Evolutionary conservation across 176 grass and related monocot species (phyloP).

Genomic region (Oryza nivara): DNA sequence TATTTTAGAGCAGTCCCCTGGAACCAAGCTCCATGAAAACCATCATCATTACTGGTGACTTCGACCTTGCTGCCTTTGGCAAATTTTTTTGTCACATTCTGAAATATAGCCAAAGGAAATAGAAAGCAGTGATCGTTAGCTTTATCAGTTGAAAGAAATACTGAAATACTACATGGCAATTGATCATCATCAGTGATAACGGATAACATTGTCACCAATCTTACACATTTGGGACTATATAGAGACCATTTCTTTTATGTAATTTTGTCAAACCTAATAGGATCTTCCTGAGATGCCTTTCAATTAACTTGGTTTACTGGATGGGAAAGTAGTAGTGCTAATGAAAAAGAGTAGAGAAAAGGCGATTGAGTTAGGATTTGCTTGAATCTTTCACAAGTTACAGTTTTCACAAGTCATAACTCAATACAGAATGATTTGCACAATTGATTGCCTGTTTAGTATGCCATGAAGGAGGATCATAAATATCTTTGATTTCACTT

Average conservation of each 20-base stretch:
- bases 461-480: background rate
- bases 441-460: background rate
- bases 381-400: background rate
- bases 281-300: background rate
- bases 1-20: conserved; percentile 54
- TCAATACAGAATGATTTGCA: background rate
- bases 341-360: background rate
- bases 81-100: conserved; percentile 54
- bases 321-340: background rate
- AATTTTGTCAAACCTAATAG: background rate
- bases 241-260: background rate
- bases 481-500: background rate
- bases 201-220: background rate
- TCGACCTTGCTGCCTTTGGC: conserved; percentile 54
- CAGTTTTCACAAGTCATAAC: background rate
- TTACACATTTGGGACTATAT: background rate
- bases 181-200: background rate
- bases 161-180: background rate
- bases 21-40: conserved; percentile 75
- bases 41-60: conserved; percentile 76
- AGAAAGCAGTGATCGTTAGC: conserved; percentile 7
- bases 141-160: background rate
- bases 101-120: conserved; percentile 32
- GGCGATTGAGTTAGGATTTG: background rate
- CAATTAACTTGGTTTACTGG: conserved; percentile 20